Conservation (phyloP, 768 basidiomycete species). For the Exsudoporus frostii region DNA sequence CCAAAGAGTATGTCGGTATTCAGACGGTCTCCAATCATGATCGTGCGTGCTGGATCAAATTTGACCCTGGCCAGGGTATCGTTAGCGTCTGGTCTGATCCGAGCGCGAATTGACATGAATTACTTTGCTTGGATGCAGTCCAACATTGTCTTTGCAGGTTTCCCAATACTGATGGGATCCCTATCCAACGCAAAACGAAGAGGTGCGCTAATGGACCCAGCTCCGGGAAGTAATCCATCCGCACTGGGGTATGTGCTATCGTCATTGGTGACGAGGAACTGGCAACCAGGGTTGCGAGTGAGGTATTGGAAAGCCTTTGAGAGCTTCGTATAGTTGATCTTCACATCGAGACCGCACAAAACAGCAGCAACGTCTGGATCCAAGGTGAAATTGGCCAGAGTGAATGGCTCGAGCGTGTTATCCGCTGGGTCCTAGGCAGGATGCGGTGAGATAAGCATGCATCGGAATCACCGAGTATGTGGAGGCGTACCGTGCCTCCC, state of each 20-base stretch:
- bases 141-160: conserved; percentile 89
- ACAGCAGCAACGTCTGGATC: conserved; percentile 89
- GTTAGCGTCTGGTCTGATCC: conserved; percentile 8
- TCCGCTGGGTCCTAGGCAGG: conserved; percentile 76
- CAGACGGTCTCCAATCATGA: conserved; percentile 96
- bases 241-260: conserved; percentile 87
- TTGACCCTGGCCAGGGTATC: conserved; percentile 54
- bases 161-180: conserved; percentile 80
- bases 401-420: conserved; percentile 67
- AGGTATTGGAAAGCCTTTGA: conserved; percentile 92
- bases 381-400: conserved; percentile 60
- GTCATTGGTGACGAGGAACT: conserved; percentile 88
- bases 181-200: conserved; percentile 68
- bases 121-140: conserved; percentile 86
- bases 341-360: conserved; percentile 86
- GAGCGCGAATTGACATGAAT: conserved; percentile 10
- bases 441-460: neutral
- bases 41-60: conserved; percentile 80
- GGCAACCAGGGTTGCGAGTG: conserved; percentile 70
- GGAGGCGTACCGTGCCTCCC: conserved; percentile 76
- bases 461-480: neutral
- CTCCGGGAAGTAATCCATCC: conserved; percentile 75
- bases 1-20: conserved; percentile 97
- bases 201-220: conserved; percentile 81
- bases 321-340: conserved; percentile 90